Evolutionary conservation across 495 filamentous ascomycete species (phyloP), one percentile per base, ranked within the genome.

Genomic region (Hypoxylon fuscum): DNA sequence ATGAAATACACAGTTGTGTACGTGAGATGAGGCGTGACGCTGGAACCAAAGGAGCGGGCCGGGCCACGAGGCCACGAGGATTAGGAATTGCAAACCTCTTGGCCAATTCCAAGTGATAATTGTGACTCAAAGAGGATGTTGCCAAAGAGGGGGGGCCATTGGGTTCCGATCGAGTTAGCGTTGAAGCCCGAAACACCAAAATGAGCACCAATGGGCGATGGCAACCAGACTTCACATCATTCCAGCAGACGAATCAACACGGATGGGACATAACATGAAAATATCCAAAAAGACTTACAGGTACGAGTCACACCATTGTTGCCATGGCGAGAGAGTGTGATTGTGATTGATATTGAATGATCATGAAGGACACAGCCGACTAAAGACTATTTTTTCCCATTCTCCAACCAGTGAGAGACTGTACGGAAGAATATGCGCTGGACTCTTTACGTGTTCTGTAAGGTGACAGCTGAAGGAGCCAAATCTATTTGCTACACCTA

Each of bases 121-220:
- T 44, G 57, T 66, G 56, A 61, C 45, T 41, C 20, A 59, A 61
- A 57, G 17, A 48, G 55, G 41, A 52, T 27, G 14, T 38, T 37
- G 46, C 37, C 52, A 32, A 57, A 37, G 22, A 9, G 46, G 60
- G 31, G 51, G 56, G 51, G 1, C 42, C 56, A 61, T 66, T 66
- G 62, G 62, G 62, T 66, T 66, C 62, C 62, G 57, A 66, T 61
- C 56, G 40, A 66, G 56, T 61, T 66, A 65, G 62, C 34, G 52
- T 66, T 66, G 62, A 66, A 66, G 62, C 62, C 62, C 62, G 62
- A 66, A 66, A 55, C 43, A 48, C 54, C 48, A 64, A 37, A 61
- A 66, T 42, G 41, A 47, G 56, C 38, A 53, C 62, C 62, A 61
- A 66, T 61, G 41, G 53, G 20, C 23, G 12, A 37, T 11, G 23